Conservation (phyloP, 371 early-diverging fungal species). For the Choanephora cucurbitarum region DNA sequence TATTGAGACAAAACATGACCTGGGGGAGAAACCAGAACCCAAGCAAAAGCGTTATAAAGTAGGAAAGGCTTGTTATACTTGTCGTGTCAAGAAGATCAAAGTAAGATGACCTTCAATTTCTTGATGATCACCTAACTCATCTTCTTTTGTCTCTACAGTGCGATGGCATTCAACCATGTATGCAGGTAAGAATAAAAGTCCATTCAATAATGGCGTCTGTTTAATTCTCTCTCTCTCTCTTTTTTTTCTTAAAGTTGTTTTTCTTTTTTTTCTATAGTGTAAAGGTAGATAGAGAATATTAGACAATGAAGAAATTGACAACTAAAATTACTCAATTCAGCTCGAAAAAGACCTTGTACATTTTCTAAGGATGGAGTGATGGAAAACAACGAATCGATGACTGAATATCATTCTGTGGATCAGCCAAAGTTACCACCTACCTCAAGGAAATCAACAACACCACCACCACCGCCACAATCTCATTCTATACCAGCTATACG, state of each 20-base stretch:
- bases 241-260: not conserved
- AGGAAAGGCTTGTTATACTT: slow-evolving; percentile 39
- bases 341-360: slow-evolving; percentile 27
- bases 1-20: not conserved
- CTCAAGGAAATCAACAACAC: not conserved
- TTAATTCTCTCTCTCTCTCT: slow-evolving; percentile 3
- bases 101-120: slow-evolving; percentile 13
- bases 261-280: slow-evolving; percentile 8
- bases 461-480: slow-evolving; percentile 1
- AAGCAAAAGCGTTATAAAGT: slow-evolving; percentile 37
- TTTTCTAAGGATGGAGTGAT: slow-evolving; percentile 34
- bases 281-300: slow-evolving; percentile 11
- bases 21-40: not conserved
- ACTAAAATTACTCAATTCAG: slow-evolving; percentile 9
- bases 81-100: slow-evolving; percentile 46
- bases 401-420: not conserved
- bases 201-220: not conserved
- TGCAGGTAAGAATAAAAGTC: slow-evolving; percentile 43
- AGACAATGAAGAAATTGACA: too few species aligned
- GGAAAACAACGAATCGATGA: slow-evolving; percentile 4
- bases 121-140: not conserved
- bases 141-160: slow-evolving; percentile 27
- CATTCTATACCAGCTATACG: too few species aligned
- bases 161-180: slow-evolving; percentile 55
- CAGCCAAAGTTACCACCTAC: not conserved